Conservation (phyloP, 1,139 yeast species). For the Candida mesenterica region DNA sequence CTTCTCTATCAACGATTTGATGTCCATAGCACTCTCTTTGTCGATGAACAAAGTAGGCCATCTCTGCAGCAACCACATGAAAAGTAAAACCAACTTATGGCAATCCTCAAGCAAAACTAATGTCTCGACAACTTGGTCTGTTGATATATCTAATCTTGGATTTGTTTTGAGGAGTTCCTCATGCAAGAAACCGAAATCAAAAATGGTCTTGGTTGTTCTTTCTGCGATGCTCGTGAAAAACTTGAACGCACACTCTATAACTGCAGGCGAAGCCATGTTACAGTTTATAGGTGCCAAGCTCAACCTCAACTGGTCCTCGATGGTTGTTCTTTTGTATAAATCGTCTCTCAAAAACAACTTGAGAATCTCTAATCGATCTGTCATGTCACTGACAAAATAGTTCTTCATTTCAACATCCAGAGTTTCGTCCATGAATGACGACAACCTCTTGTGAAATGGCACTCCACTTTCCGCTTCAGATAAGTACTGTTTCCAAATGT, state of each 20-base stretch:
- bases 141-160: constrained; percentile 21
- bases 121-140: constrained; percentile 27
- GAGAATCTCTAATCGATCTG: constrained; percentile 43
- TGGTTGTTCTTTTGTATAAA: constrained; percentile 23
- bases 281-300: constrained; percentile 58
- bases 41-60: constrained; percentile 83
- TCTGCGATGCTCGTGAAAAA: constrained; percentile 39
- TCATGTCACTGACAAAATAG: constrained; percentile 45
- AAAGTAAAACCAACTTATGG: constrained; percentile 67
- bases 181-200: constrained; percentile 44
- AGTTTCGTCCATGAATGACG: constrained; percentile 44
- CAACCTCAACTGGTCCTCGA: constrained; percentile 57
- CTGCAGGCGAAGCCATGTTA: constrained; percentile 23
- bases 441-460: constrained; percentile 43
- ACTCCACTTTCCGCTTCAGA: constrained; percentile 52
- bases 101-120: constrained; percentile 61
- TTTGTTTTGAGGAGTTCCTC: constrained; percentile 23
- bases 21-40: constrained; percentile 66
- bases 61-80: constrained; percentile 83
- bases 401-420: constrained; percentile 19
- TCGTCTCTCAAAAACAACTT: constrained; percentile 41
- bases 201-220: constrained; percentile 38
- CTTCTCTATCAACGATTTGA: constrained; percentile 64
- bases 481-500: constrained; percentile 58
- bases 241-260: constrained; percentile 27